phyloP scores from a whole-genome alignment of 176 grass and related monocot genomes.

The Carex scoparia region DNA sequence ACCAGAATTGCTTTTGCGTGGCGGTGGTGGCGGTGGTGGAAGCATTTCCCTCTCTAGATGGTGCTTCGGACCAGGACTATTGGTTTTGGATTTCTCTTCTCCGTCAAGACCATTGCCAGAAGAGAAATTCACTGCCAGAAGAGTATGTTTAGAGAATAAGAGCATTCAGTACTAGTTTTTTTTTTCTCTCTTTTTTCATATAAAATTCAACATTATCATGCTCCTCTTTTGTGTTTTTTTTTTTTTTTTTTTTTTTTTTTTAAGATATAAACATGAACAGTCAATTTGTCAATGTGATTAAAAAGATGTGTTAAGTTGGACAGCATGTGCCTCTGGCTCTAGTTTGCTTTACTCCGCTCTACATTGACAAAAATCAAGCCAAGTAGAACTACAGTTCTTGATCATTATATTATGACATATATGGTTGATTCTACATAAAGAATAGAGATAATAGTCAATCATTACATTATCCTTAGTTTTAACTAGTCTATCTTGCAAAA shows the following conservation, averaged over 20 bases:
- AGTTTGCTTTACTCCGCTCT: not conserved
- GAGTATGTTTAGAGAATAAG: not conserved
- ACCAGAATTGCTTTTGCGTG: conserved; percentile 41
- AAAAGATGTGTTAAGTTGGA: not conserved
- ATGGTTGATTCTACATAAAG: not conserved
- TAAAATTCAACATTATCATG: not conserved
- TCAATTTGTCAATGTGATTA: not conserved
- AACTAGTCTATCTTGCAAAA: not conserved
- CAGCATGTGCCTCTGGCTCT: not conserved
- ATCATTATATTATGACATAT: not conserved
- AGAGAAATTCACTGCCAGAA: conserved; percentile 53
- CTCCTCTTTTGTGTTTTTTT: not conserved
- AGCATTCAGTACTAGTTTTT: conserved; percentile 13
- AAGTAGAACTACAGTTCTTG: not conserved
- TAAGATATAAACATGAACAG: not conserved
- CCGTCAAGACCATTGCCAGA: conserved; percentile 47
- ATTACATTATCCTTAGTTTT: not conserved
- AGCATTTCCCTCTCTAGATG: conserved; percentile 53
- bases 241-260: not conserved
- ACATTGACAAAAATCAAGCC: not conserved
- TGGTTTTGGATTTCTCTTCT: conserved; percentile 41
- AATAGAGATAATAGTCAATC: not conserved
- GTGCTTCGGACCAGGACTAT: conserved; percentile 42
- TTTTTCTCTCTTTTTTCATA: not conserved
- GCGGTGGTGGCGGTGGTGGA: conserved; percentile 33